These are phyloP conservation scores for Alloteropsis semialata DNA, from an alignment of 176 grass and related monocot genomes.

Conservation along the genomic window DNA sequence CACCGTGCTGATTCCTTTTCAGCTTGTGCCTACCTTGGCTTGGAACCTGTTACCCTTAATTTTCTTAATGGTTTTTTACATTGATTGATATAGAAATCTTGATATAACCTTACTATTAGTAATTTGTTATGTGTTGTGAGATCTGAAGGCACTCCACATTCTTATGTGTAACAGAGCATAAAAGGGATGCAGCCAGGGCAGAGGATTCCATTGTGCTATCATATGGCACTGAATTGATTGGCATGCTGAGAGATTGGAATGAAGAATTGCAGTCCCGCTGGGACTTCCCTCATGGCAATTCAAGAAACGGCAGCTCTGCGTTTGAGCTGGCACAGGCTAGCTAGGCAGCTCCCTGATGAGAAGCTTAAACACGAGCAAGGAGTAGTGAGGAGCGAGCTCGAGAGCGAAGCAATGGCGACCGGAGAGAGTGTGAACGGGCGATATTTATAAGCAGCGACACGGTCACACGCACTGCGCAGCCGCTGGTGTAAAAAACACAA, in stretches of 20 bases:
- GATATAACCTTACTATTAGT: not conserved
- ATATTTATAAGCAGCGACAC: conserved; percentile 35
- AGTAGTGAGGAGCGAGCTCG: not conserved
- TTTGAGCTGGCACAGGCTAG: no score
- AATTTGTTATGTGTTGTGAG: not conserved
- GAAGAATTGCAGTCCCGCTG: conserved; percentile 35
- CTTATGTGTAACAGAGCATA: conserved; percentile 68
- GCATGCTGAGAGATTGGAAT: conserved; percentile 96
- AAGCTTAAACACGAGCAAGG: not conserved
- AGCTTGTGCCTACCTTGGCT: not conserved
- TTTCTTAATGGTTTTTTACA: not conserved
- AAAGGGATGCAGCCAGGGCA: conserved; percentile 80
- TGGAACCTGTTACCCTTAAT: not conserved
- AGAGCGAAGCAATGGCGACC: not conserved
- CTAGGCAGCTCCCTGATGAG: not conserved
- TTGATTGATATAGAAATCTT: not conserved
- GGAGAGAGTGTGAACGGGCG: not conserved
- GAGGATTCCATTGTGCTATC: conserved; percentile 80
- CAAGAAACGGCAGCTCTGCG: conserved; percentile 57
- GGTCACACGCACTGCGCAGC: not conserved
- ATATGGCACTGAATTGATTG: conserved; percentile 94
- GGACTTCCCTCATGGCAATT: conserved; percentile 87
- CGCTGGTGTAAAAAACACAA: not conserved
- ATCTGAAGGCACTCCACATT: not conserved
- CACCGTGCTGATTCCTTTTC: not conserved